Evolutionary conservation across 352 stramenopile genomes (phyloP).

Genomic region (Thalassiosira livingstoniorum): DNA sequence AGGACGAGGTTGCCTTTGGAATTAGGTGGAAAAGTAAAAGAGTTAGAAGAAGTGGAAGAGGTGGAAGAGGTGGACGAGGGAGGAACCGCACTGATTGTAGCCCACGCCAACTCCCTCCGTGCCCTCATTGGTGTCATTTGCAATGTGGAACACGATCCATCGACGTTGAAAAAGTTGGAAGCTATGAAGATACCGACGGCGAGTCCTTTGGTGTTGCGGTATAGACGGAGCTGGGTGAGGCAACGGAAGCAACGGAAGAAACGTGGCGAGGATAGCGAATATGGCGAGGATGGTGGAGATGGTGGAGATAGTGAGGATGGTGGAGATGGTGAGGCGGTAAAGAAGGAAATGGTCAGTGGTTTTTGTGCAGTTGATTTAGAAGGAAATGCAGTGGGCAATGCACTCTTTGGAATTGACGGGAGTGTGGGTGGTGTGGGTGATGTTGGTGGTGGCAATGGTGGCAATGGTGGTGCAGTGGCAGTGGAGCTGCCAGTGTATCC

Average conservation of each 20-base stretch:
- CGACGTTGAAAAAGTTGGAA: slow-evolving; percentile 92
- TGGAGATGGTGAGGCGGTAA: neutral
- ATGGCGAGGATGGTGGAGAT: no score
- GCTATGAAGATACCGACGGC: slow-evolving; percentile 95
- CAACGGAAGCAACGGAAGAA: no score
- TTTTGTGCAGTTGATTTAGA: no score
- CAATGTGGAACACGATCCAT: slow-evolving; percentile 90
- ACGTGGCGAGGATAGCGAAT: no score
- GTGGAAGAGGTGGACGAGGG: slow-evolving; percentile 74
- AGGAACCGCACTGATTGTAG: slow-evolving; percentile 92
- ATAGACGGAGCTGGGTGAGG: slow-evolving; percentile 23
- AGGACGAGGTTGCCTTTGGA: neutral
- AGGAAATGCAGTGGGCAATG: no score
- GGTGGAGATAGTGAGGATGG: slow-evolving; percentile 29
- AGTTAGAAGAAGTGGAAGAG: neutral
- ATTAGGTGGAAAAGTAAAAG: neutral
- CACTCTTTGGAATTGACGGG: slow-evolving; percentile 88
- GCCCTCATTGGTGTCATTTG: slow-evolving; percentile 91
- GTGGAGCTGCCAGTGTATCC: slow-evolving; percentile 44
- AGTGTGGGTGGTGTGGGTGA: slow-evolving; percentile 4
- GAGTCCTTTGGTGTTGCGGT: slow-evolving; percentile 89
- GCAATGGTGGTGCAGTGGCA: neutral
- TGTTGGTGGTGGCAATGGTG: slow-evolving; percentile 10
- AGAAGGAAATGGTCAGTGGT: no score
- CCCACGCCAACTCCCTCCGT: slow-evolving; percentile 96